Conservation (phyloP, 2,329 filamentous ascomycete genomes). For the Aspergillus aculeatinus region DNA sequence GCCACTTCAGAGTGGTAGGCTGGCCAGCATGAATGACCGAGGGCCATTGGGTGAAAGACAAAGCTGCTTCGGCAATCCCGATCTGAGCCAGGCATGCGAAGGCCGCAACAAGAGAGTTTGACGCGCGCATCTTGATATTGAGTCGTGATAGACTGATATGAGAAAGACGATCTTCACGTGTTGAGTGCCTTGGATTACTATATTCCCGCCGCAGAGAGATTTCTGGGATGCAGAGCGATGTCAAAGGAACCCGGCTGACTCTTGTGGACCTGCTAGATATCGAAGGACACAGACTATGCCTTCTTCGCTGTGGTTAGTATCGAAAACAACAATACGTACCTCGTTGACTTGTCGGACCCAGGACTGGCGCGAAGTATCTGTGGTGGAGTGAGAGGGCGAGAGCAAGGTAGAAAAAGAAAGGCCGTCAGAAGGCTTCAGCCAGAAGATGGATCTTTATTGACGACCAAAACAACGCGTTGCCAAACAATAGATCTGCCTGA, state of each 20-base stretch:
- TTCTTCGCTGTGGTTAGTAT: background rate
- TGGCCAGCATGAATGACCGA: conserved; percentile 50
- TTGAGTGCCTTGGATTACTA: background rate
- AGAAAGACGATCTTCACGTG: background rate
- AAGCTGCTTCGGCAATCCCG: conserved; percentile 48
- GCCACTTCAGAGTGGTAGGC: conserved; percentile 51
- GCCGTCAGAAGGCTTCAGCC: background rate
- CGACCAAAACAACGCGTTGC: background rate
- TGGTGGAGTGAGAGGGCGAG: background rate
- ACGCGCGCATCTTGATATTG: conserved; percentile 50
- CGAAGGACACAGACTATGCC: background rate
- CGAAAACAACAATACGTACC: background rate
- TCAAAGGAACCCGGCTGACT: background rate
- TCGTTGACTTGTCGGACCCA: background rate
- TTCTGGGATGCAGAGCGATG: background rate
- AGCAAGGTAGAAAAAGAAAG: background rate
- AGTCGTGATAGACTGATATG: background rate
- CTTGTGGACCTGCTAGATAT: background rate
- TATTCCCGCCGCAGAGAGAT: background rate
- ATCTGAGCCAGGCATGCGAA: conserved; percentile 44
- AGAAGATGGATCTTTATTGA: background rate
- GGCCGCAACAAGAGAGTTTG: conserved; percentile 49
- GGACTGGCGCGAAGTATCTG: background rate
- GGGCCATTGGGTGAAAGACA: conserved; percentile 56
- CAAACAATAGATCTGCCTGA: background rate